Evolutionary conservation across 2,329 filamentous ascomycete genomes (phyloP).

Genomic region (Diplocarpon mali): DNA sequence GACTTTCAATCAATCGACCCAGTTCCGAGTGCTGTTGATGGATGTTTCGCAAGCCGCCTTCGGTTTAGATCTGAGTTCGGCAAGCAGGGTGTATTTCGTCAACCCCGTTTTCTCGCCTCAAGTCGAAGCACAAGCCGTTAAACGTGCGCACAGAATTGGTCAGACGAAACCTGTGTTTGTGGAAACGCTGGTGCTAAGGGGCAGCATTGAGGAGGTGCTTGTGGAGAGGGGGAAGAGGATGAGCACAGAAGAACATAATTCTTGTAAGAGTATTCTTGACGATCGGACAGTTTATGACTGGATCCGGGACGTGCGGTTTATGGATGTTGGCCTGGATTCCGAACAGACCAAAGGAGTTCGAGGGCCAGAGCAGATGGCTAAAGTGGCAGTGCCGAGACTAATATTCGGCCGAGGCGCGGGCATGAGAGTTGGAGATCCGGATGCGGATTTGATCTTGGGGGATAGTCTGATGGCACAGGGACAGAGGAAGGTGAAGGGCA

Average conservation of each 20-base stretch:
- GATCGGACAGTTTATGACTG: slow-evolving; percentile 47
- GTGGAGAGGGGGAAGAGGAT: slow-evolving; percentile 62
- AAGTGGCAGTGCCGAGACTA: slow-evolving; percentile 34
- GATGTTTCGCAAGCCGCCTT: slow-evolving; percentile 83
- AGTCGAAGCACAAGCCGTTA: slow-evolving; percentile 83
- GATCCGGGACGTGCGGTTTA: slow-evolving; percentile 42
- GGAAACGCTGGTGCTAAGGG: slow-evolving; percentile 71
- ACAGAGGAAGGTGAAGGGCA: not conserved
- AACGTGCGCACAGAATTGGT: slow-evolving; percentile 78
- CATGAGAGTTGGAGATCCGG: slow-evolving; percentile 12
- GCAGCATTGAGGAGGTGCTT: slow-evolving; percentile 79
- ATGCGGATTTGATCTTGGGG: slow-evolving; percentile 17
- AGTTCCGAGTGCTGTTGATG: slow-evolving; percentile 65
- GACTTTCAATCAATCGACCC: slow-evolving; percentile 49
- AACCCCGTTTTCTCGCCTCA: slow-evolving; percentile 79
- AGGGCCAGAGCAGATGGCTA: slow-evolving; percentile 36
- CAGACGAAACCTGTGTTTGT: slow-evolving; percentile 71
- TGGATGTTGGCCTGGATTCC: slow-evolving; percentile 18
- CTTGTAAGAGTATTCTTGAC: slow-evolving; percentile 45
- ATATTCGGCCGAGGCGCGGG: slow-evolving; percentile 34
- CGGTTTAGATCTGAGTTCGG: slow-evolving; percentile 73
- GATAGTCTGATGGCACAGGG: slow-evolving; percentile 5
- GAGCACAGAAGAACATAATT: slow-evolving; percentile 53
- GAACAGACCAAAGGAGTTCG: slow-evolving; percentile 17
- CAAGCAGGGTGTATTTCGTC: slow-evolving; percentile 80